Base-by-base conservation (phyloP, 108 stramenopile species). In the Halocafeteria seosinensis region DNA sequence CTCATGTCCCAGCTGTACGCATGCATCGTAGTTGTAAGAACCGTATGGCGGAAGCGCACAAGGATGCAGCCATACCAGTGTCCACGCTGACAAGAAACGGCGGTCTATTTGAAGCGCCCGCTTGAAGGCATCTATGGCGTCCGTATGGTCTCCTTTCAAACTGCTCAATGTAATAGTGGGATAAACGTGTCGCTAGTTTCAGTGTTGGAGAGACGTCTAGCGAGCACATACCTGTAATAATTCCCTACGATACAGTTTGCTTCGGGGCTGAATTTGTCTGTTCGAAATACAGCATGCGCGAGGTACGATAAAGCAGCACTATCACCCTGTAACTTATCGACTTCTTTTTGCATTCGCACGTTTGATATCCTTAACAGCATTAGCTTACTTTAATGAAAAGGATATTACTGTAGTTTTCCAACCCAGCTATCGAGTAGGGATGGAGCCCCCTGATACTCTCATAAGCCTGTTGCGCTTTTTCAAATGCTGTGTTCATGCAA, bases 1-100 rank as follows among this genome's bases (percentile, higher is more conserved):
- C 73, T 93, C 95, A 69, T 98, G 95, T 33, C 95, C 95, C 79
- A 94, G n/a, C n/a, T n/a, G n/a, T n/a, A n/a, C n/a, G n/a, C n/a
- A n/a, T n/a, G n/a, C n/a, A n/a, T n/a, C n/a, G n/a, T n/a, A n/a
- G n/a, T n/a, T n/a, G n/a, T n/a, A n/a, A n/a, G n/a, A n/a, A n/a
- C n/a, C n/a, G n/a, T n/a, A n/a, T n/a, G n/a, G n/a, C n/a, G n/a
- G n/a, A n/a, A n/a, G n/a, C n/a, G n/a, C n/a, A n/a, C n/a, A n/a
- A n/a, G n/a, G n/a, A n/a, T n/a, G n/a, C n/a, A n/a, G n/a, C n/a
- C n/a, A n/a, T n/a, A n/a, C 86, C 32, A 98, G 69, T 5, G 93
- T 98, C 95, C 95, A 97, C 0, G 95, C 92, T 59, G 81, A 81
- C 11, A 88, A 80, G 67, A 83, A 97, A 28, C 68, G 69, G n/a